Conservation (phyloP, 306 rosid species). For the Inga leiocalycina region DNA sequence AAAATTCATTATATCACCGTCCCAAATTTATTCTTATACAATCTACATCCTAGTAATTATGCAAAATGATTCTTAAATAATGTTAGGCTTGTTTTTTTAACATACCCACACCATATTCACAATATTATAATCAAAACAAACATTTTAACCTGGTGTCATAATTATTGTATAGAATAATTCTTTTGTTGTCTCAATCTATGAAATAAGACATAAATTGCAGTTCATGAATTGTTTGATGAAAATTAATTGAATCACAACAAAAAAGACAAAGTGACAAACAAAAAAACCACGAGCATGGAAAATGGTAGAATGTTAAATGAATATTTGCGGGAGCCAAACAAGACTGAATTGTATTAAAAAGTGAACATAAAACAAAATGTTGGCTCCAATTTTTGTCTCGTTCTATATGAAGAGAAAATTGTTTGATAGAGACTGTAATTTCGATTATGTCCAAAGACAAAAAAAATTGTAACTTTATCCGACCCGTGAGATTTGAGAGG, state of each 20-base stretch:
- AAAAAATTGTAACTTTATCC: not conserved
- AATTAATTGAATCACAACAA: not conserved
- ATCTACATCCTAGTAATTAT: too few relatives aligned
- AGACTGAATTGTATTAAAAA: not conserved
- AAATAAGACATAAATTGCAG: not conserved
- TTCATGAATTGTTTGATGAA: not conserved
- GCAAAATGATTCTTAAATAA: too few relatives aligned
- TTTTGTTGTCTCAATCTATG: not conserved
- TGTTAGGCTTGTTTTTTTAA: too few relatives aligned
- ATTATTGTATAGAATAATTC: not conserved
- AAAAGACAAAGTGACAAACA: not conserved
- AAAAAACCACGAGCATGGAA: not conserved
- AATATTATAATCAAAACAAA: too few relatives aligned
- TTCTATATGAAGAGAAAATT: not conserved
- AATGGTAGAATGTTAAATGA: not conserved
- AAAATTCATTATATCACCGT: not conserved
- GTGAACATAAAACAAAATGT: not conserved
- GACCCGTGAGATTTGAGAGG: not conserved
- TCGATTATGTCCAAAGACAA: not conserved
- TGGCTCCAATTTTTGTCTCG: slow-evolving; percentile 1
- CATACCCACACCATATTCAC: too few relatives aligned
- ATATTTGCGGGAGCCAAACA: not conserved
- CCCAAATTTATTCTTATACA: too few relatives aligned
- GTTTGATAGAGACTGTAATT: slow-evolving; percentile 19
- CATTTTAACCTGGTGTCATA: too few relatives aligned